Evolutionary conservation across 306 rosid genomes (phyloP).

Genomic region (Cicer judaicum): DNA sequence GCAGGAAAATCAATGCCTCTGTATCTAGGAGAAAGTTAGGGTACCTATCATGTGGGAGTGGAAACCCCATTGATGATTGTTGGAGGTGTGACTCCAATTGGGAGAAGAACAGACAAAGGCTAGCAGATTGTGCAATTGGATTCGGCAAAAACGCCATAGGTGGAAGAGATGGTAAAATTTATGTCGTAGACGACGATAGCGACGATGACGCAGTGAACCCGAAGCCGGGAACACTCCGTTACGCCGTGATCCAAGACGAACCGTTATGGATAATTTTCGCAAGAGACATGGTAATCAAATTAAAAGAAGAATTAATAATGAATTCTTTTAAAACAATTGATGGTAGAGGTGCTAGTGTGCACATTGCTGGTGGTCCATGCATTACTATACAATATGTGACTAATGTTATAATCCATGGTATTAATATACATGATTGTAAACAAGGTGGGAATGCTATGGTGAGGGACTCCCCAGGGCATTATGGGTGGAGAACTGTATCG

Average conservation of each 20-base stretch:
- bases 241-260: constrained; percentile 88
- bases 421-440: constrained; percentile 85
- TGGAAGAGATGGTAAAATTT: constrained; percentile 71
- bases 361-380: constrained; percentile 96
- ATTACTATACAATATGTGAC: constrained; percentile 87
- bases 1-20: constrained; percentile 72
- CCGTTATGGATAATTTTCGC: constrained; percentile 89
- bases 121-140: constrained; percentile 94
- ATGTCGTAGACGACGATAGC: constrained; percentile 68
- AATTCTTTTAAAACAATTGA: constrained; percentile 92
- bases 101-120: constrained; percentile 76
- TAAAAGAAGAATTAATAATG: constrained; percentile 89
- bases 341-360: constrained; percentile 89
- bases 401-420: constrained; percentile 81
- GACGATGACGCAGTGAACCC: constrained; percentile 74
- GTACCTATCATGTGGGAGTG: constrained; percentile 79
- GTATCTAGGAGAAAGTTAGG: constrained; percentile 68
- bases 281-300: constrained; percentile 75
- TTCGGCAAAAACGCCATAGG: constrained; percentile 90
- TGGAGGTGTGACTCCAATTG: constrained; percentile 91
- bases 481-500: constrained; percentile 87
- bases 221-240: constrained; percentile 81
- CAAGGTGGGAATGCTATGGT: constrained; percentile 91
- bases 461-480: constrained; percentile 79
- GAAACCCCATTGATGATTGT: constrained; percentile 96